These are phyloP conservation scores for Botryotinia calthae DNA, from an alignment of 2,329 filamentous ascomycete species.

Conservation along the genomic window DNA sequence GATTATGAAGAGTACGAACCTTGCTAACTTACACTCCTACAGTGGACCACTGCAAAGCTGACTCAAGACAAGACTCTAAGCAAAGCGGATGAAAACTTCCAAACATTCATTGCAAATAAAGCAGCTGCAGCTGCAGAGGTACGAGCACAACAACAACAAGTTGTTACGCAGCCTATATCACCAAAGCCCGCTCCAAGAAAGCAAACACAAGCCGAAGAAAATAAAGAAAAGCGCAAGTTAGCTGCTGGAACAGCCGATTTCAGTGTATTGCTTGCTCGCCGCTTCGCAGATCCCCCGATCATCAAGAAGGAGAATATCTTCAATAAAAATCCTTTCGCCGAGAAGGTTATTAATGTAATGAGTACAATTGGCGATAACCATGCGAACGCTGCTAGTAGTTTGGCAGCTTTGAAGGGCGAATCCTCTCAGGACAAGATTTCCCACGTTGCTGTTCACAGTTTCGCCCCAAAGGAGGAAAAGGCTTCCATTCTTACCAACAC, in stretches of 20 bases:
- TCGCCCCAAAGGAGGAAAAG: background rate
- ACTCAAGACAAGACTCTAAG: conserved; percentile 5
- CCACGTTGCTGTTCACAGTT: conserved; percentile 7
- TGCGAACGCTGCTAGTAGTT: background rate
- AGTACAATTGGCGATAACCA: background rate
- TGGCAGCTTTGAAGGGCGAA: background rate
- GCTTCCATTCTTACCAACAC: background rate
- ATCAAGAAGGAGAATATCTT: background rate
- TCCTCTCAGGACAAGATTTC: background rate
- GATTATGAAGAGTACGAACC: background rate
- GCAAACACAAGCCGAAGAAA: background rate
- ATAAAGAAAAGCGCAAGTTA: conserved; percentile 9
- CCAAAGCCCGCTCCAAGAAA: background rate
- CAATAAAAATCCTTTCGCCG: background rate
- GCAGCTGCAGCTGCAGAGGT: background rate
- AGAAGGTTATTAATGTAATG: background rate
- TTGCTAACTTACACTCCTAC: background rate
- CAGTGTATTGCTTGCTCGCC: background rate
- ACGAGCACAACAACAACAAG: background rate
- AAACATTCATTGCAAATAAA: conserved; percentile 12
- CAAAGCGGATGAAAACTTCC: conserved; percentile 20
- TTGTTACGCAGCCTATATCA: background rate
- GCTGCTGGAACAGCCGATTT: conserved; percentile 3
- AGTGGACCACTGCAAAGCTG: conserved; percentile 14
- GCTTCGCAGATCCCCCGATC: background rate